Base-by-base conservation (phyloP, 2,329 filamentous ascomycete species). In the Penicillium oxalicum region DNA sequence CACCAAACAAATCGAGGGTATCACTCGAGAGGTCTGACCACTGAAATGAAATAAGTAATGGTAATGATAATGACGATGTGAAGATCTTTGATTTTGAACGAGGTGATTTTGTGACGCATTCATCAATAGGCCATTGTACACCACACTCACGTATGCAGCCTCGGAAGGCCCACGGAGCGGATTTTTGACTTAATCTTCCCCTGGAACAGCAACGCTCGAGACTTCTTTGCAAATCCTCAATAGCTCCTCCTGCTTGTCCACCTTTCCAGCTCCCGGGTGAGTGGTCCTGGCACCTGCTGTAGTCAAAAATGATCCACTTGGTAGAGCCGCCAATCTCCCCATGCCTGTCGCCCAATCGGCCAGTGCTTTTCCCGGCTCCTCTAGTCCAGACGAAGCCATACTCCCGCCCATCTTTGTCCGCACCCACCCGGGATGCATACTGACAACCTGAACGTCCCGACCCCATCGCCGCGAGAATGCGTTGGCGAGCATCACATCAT, bases 401-500 rank as follows among this genome's bases (percentile, higher is more conserved):
- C 49, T 52, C 2, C 73, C 79, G 7, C 77, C 77, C 74, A 79
- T 77, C 61, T 79, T 79, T 0, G 77, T 79, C 8, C 74, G 63
- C 34, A 79, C 73, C 77, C 77, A 80, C 1, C 77, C 77, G 0
- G 78, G 77, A 57, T 78, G 72, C 41, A 77, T 65, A 0, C 72
- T 68, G 38, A 75, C 76, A 32, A 72, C 74, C 53, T 73, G 64
- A 0, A 77, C 71, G 6, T 70, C 59, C 2, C 66, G 59, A 61
- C 73, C 76, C 64, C 65, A 67, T 6, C 70, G 64, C 9, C 74
- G 65, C 0, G 78, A 72, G 49, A 82, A 77, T 2, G 74, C 77
- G 48, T 77, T 78, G 1, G 78, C 76, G 11, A 83, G 68, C 62
- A 83, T 69, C 29, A 78, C 65, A 50, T 78, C 74, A 51, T 82